Percentiles rank a stretch among this genome's conserved stretches.
These are phyloP conservation scores for Draba incana DNA, from an alignment of 345 rosid genomes.

Conservation along the genomic window DNA sequence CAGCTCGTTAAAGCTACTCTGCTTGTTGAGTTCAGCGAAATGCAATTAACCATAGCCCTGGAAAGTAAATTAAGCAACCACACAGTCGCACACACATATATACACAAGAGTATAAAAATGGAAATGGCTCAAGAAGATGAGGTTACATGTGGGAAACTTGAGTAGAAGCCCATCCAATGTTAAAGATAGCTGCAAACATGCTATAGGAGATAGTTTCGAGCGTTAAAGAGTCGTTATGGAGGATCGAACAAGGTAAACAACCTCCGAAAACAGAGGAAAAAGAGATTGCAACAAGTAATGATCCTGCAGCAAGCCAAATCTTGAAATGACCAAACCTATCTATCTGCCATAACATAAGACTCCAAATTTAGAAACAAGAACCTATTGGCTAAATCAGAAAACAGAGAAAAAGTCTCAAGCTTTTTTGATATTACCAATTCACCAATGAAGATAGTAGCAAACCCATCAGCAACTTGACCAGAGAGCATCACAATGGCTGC, in stretches of 20 bases:
- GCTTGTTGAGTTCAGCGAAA: constrained; percentile 82
- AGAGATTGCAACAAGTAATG: constrained; percentile 82
- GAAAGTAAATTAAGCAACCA: constrained; percentile 11
- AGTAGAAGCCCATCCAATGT: constrained; percentile 96
- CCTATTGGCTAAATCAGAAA: background rate
- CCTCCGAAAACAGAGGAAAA: constrained; percentile 97
- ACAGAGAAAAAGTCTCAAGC: constrained; percentile 3
- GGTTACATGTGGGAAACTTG: constrained; percentile 97
- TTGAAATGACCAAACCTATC: constrained; percentile 99
- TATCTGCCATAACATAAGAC: constrained; percentile 52
- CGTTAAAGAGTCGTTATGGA: constrained; percentile 47
- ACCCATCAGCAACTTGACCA: constrained; percentile 91
- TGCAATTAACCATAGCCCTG: constrained; percentile 96
- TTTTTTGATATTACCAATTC: constrained; percentile 62
- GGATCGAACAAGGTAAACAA: constrained; percentile 74
- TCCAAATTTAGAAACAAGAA: background rate
- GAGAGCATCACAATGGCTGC: constrained; percentile 91
- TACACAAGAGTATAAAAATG: background rate
- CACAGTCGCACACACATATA: constrained; percentile 13
- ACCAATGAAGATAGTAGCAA: constrained; percentile 76
- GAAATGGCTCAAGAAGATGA: background rate
- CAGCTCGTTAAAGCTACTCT: constrained; percentile 89
- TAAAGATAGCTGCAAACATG: constrained; percentile 85
- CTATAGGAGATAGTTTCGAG: constrained; percentile 82
- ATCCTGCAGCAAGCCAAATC: constrained; percentile 94